Base-by-base conservation (phyloP, 1,284 basidiomycete genomes). In the Cystobasidium pallidum region DNA sequence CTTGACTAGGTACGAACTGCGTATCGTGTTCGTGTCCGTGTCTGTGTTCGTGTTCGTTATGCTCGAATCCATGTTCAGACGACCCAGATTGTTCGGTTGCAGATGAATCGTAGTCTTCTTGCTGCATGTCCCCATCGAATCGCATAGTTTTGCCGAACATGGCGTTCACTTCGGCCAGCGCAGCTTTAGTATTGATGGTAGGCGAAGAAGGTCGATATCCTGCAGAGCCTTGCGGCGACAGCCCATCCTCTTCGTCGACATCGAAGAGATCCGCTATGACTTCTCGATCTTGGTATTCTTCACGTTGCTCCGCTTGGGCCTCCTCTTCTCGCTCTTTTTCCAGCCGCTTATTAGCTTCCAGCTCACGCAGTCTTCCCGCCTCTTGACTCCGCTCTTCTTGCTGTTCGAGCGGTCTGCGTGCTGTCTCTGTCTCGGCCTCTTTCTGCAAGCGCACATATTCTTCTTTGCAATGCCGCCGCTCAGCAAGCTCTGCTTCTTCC, bases 141-240 rank as follows among this genome's bases (percentile, higher is more conserved):
- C 34, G 75, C 73, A 86, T 85, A 0, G 90, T 91, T 82, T 89
- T 81, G 80, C 95, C 94, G 80, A 92, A 94, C 88, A 96, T 91
- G 71, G 88, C 89, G 82, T 92, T 92, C 45, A 96, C 91, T 79
- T 95, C 93, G n/a, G 87, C 90, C 64, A 94, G 84, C 2, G 94
- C 94, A 75, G 92, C 91, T 80, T 92, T 93, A 54, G 91, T 92
- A 79, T 91, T 91, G 74, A 92, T 88, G 0, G 91, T 92, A 4
- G 90, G 88, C 0, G 89, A 86, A 76, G 87, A 85, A 1, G 77
- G 73, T 28, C 74, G 36, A 4, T 66, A 66, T 21, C 68, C 34
- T 47, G 32, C 36, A 34, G 70, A 30, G 1, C 26, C 21, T 36
- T 36, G 30, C 2, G 64, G 64, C n/a, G 58, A 68, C 1, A 13